Evolutionary conservation across 371 early-diverging fungal genomes (phyloP), one percentile per base, ranked within the genome.

Genomic region (Mucor circinelloides): DNA sequence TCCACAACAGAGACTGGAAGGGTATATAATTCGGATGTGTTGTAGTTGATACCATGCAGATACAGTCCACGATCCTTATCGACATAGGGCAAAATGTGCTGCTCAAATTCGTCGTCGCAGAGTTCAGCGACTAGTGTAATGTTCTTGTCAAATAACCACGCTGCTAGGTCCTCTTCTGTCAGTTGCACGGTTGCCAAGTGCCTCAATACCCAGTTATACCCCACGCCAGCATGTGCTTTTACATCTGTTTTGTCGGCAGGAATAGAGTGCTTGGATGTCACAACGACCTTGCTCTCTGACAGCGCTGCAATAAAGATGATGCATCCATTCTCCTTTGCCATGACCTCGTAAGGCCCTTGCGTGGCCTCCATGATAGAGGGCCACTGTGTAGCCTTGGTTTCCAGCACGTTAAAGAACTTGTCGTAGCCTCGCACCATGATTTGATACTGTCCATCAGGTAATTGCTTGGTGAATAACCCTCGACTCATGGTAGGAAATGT

Each of bases 271-370:
- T 98, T 98, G 55, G 94, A 93, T n/a, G 95, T 94, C 8, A 96
- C 95, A 30, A 96, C 60, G n/a, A 96, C 76, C 5, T 77, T 74
- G 44, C 80, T 83, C 3, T 73, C 38, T 13, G 90, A 82, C 48
- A 92, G 60, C 5, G 90, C 92, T 12, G 93, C 75, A 60, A 94
- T 88, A 58, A 95, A 92, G 40, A 96, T 95, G 64, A 98, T 92
- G 71, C 98, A 98, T 12, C 98, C 98, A 71, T 98, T 97, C 71
- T 98, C 97, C 78, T 98, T 98, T 40, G 93, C 82, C 0, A 96
- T 96, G 12, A 95, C 84, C 74, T 97, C 94, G 70, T 93, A 98
- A 2, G 98, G 98, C 0, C 94, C 95, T 6, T 64, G 48, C 0
- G 95, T 94, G 12, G 92, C 73, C 6, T 50, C 62, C 34, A 78